phyloP scores from a whole-genome alignment of 2,329 filamentous ascomycete genomes.

The Davidsoniella australis region DNA sequence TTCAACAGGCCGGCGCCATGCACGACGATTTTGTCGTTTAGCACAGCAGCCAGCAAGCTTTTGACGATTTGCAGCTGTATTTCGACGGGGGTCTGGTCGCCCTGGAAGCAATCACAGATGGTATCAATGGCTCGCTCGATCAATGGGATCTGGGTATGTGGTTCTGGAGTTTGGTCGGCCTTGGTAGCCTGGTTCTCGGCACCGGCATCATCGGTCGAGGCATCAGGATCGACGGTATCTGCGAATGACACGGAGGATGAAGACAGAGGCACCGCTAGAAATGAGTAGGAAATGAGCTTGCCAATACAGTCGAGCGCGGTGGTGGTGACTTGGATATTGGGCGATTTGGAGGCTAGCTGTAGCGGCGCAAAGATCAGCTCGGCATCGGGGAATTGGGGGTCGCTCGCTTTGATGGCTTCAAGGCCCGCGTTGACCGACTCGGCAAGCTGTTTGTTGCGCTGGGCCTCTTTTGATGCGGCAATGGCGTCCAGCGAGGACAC shows the following conservation, averaged over 20 bases:
- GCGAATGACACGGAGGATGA: not conserved
- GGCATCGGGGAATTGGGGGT: constrained; percentile 67
- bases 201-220: not conserved
- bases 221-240: not conserved
- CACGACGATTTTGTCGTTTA: constrained; percentile 98
- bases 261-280: constrained; percentile 52
- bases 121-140: constrained; percentile 98
- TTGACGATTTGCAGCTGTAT: constrained; percentile 97
- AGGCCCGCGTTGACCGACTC: constrained; percentile 71
- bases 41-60: constrained; percentile 79
- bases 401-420: constrained; percentile 69
- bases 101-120: constrained; percentile 98
- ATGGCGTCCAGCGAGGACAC: constrained; percentile 86
- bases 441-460: constrained; percentile 66
- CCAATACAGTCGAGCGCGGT: constrained; percentile 93
- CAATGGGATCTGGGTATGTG: constrained; percentile 39
- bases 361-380: constrained; percentile 84
- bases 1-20: constrained; percentile 92
- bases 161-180: not conserved
- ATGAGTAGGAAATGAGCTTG: constrained; percentile 96
- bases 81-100: constrained; percentile 79
- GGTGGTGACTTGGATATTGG: constrained; percentile 71
- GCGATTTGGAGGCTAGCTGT: constrained; percentile 73
- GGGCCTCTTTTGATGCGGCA: constrained; percentile 76
- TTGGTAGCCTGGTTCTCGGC: constrained; percentile 1